Base-by-base conservation (phyloP, 139 green algal genomes). In the Micractinium conductrix region DNA sequence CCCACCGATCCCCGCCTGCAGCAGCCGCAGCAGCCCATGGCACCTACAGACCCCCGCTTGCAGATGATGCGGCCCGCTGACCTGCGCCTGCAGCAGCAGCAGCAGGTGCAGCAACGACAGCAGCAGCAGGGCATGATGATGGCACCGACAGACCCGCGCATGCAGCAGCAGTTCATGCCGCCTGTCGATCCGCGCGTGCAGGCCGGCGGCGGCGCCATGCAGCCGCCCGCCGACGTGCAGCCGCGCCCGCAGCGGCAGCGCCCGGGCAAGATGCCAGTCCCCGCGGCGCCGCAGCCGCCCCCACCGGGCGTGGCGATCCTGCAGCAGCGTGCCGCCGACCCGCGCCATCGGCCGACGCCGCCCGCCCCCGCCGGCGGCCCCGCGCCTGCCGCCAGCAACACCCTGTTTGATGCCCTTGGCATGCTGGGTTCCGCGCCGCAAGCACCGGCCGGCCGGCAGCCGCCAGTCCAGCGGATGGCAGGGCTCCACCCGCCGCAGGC, bases 401-500 rank as follows among this genome's bases (percentile, higher is more conserved):
- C 48, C 19, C 37, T 80, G 48, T 65, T 55, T 19, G 74, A 80
- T 3, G 45, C 35, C 17, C 74, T 80, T 4, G 74, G 37, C 33
- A 68, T 80, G 74, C 14, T 80, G 45, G 72, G 65, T 33, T 17
- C 65, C 1, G 65, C 9, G 65, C 65, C 24, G 17, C 74, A 45
- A 67, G 33, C 74, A 80, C 48, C 45, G 45, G 16, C 45, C 45
- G 24, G 74, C n/a, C 48, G 74, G 30, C 74, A 55, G 45, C 48
- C 74, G 24, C 30, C 45, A 45, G 37, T 44, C 8, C 55, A 44
- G 30, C 74, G 74, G 16, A n/a, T 80, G 45, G 74, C 67, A 48
- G 74, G 74, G 48, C 74, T 80, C 48, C 74, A 80, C 58, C 74
- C 45, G 58, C 74, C 62, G 74, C 74, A n/a, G 74, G 28, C 33